Evolutionary conservation across 805 yeast species (phyloP).

Genomic region (Nakazawaea pomicola): DNA sequence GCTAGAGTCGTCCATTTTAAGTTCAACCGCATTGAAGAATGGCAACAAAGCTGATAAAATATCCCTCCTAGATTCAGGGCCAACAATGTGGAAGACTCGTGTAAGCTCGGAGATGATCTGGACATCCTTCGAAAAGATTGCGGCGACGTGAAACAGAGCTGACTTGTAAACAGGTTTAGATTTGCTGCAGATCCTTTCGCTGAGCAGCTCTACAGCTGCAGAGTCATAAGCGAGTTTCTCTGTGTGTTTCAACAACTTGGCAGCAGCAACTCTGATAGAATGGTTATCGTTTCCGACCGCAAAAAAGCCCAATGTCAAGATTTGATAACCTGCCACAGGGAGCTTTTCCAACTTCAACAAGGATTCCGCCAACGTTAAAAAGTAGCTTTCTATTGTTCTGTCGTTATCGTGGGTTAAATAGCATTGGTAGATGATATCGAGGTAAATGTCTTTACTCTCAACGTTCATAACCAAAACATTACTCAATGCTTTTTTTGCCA

Average conservation of each 20-base stretch:
- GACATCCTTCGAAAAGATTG: conserved; percentile 58
- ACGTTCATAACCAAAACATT: conserved; percentile 62
- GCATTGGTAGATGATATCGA: conserved; percentile 67
- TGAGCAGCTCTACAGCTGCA: conserved; percentile 49
- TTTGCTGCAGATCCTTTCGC: conserved; percentile 66
- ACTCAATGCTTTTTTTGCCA: conserved; percentile 68
- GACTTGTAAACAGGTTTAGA: conserved; percentile 84
- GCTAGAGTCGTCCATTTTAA: conserved; percentile 32
- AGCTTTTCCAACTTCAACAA: conserved; percentile 44
- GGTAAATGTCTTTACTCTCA: conserved; percentile 43
- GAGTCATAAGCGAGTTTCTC: conserved; percentile 58
- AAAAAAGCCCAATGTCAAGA: conserved; percentile 70
- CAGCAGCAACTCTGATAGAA: conserved; percentile 68
- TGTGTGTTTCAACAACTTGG: conserved; percentile 59
- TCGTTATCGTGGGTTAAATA: conserved; percentile 48
- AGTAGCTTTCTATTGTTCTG: conserved; percentile 61
- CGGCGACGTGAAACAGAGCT: conserved; percentile 75
- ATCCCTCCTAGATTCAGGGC: conserved; percentile 62
- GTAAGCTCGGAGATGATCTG: conserved; percentile 69
- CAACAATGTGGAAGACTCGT: conserved; percentile 58
- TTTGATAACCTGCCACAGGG: conserved; percentile 54
- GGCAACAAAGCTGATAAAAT: conserved; percentile 78
- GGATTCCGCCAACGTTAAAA: conserved; percentile 64
- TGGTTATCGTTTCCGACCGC: conserved; percentile 71
- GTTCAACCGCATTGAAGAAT: conserved; percentile 84